These are phyloP conservation scores for Pholiota conissans DNA, from an alignment of 768 basidiomycete species.

Conservation along the genomic window DNA sequence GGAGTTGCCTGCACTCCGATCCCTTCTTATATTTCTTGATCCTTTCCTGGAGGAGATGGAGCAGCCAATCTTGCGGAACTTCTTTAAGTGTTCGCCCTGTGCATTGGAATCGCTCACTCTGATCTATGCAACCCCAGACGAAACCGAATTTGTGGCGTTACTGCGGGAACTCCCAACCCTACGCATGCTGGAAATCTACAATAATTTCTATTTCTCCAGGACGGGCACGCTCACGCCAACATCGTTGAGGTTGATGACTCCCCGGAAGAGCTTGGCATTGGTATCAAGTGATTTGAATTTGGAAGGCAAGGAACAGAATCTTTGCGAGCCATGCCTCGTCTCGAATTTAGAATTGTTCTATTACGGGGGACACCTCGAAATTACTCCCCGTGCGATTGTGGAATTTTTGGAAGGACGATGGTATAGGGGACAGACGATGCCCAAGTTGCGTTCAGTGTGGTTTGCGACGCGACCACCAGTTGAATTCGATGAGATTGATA, in stretches of 20 bases:
- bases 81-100: conserved; percentile 12
- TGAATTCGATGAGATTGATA: too few relatives aligned
- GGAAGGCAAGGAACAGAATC: not conserved
- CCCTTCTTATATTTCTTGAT: conserved; percentile 15
- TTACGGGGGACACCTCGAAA: not conserved
- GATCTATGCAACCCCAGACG: conserved; percentile 15
- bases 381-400: not conserved
- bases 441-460: not conserved
- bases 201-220: conserved; percentile 4
- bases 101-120: conserved; percentile 14
- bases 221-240: conserved; percentile 13
- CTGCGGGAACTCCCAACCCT: conserved; percentile 13
- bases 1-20: conserved; percentile 14
- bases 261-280: too few relatives aligned
- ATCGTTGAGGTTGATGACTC: conserved; percentile 13
- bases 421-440: not conserved
- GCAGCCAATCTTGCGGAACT: conserved; percentile 4
- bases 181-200: conserved; percentile 13
- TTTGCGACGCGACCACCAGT: not conserved
- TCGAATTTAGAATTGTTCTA: not conserved
- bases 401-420: not conserved
- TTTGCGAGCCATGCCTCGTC: not conserved
- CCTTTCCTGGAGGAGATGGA: conserved; percentile 7
- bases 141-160: conserved; percentile 14
- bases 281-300: not conserved